Conservation (phyloP, 106 monocot genomes). For the Triglochin maritima region DNA sequence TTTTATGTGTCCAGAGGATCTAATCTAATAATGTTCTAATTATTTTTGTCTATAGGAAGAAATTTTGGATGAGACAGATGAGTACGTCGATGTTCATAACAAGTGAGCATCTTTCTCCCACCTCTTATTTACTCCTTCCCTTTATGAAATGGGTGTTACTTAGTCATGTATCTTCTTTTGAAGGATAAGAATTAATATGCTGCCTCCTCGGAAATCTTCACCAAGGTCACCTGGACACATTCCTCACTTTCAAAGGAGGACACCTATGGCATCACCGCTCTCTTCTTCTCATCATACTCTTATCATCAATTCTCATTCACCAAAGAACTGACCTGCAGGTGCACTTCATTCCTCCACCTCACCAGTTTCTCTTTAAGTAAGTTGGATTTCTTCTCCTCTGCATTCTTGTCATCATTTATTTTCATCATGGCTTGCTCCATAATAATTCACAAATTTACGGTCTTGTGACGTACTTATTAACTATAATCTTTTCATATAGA, state of each 20-base stretch:
- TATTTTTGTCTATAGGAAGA: constrained; percentile 13
- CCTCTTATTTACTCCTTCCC: not conserved
- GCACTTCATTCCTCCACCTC: not conserved
- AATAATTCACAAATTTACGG: too few relatives aligned
- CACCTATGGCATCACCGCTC: constrained; percentile 7
- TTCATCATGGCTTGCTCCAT: too few relatives aligned
- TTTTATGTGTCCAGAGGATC: not conserved
- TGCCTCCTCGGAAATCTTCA: constrained; percentile 7
- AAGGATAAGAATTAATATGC: constrained; percentile 18
- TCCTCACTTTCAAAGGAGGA: constrained; percentile 5
- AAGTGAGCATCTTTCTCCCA: constrained; percentile 1
- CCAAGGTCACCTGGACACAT: constrained; percentile 6
- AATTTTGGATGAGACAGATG: constrained; percentile 24
- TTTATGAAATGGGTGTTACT: not conserved
- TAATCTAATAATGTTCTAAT: not conserved
- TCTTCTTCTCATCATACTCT: constrained; percentile 5
- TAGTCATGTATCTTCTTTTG: not conserved
- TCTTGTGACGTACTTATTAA: too few relatives aligned
- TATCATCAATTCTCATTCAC: constrained; percentile 1
- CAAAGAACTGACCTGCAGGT: not conserved
- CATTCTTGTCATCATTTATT: not conserved
- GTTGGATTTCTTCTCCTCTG: not conserved
- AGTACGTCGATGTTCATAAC: constrained; percentile 23
- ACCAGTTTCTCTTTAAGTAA: not conserved
- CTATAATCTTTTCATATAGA: too few relatives aligned